Percentiles rank a stretch among this genome's conserved stretches.
These are phyloP conservation scores for Parachaetomium inaequale DNA, from an alignment of 495 filamentous ascomycete species.

Conservation along the genomic window DNA sequence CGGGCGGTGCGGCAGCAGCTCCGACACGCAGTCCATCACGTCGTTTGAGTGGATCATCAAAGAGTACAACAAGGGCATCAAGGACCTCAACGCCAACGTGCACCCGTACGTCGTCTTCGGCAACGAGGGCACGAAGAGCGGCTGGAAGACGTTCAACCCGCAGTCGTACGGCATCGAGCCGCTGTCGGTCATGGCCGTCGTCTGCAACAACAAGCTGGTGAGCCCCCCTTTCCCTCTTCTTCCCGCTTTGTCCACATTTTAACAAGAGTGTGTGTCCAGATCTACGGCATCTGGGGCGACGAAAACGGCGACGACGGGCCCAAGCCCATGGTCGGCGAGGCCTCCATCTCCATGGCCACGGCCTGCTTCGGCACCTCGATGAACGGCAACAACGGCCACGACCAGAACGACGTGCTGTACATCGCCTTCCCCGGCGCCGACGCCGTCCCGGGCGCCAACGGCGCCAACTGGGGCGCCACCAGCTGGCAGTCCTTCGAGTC, in stretches of 20 bases:
- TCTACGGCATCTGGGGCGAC: slow-evolving; percentile 66
- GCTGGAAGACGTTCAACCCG: slow-evolving; percentile 50
- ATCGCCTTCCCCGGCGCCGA: slow-evolving; percentile 51
- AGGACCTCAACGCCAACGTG: slow-evolving; percentile 57
- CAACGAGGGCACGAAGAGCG: slow-evolving; percentile 44
- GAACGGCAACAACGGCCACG: slow-evolving; percentile 51
- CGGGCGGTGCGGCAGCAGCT: slow-evolving; percentile 48
- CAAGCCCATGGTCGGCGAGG: slow-evolving; percentile 52
- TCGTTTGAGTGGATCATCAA: slow-evolving; percentile 50
- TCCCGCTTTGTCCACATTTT: neutral
- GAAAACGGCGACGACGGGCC: slow-evolving; percentile 52
- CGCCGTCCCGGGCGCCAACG: slow-evolving; percentile 47
- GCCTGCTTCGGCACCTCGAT: slow-evolving; percentile 52
- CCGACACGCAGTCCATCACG: slow-evolving; percentile 52
- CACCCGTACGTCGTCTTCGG: slow-evolving; percentile 67
- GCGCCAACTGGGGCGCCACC: slow-evolving; percentile 48
- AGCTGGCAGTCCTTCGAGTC: slow-evolving; percentile 46
- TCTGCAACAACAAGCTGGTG: slow-evolving; percentile 56
- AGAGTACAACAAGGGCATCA: slow-evolving; percentile 45
- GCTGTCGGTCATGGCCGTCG: slow-evolving; percentile 60
- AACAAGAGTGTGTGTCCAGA: too few relatives aligned
- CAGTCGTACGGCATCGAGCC: slow-evolving; percentile 51
- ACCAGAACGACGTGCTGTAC: slow-evolving; percentile 51
- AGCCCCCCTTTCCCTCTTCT: slow-evolving; percentile 6
- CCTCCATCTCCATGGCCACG: slow-evolving; percentile 54